Base-by-base conservation (phyloP, 2,329 filamentous ascomycete species). In the Colletotrichum sp. region DNA sequence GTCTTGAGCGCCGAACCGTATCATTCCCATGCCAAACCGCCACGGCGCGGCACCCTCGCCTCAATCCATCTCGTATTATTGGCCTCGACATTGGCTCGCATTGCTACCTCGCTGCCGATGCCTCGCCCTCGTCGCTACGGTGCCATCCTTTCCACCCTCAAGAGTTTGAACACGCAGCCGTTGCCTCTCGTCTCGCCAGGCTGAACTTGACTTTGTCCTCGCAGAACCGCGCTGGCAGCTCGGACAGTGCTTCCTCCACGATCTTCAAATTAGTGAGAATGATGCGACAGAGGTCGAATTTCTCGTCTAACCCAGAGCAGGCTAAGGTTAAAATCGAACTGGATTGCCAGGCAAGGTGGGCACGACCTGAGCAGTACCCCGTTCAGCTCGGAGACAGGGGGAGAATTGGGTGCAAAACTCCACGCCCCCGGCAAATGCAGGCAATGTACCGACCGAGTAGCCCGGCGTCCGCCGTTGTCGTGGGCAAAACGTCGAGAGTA, bases 61-160 rank as follows among this genome's bases (percentile, higher is more conserved):
- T 68, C 73, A 55, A 63, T 63, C 68, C 68, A 68, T 66, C 55
- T 75, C 73, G 73, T 75, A 72, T 72, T 73, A 48, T 72, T 68
- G 63, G 26, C 32, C 57, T 48, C n/a, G 44, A 74, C 48, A 15
- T 48, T 63, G 34, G 64, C 52, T 69, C 15, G 55, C 62, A 63
- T 65, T 57, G 34, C 68, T 66, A 65, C 60, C 34, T 18, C 57
- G 65, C 28, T 16, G 34, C 55, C 22, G 52, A 39, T 26, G 39
- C 22, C 22, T 32, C 57, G 22, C 59, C 34, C 59, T 52, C 36
- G 36, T 22, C 34, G 36, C 36, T 48, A 34, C 34, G n/a, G n/a
- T 13, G 34, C 52, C 32, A 15, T 52, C 39, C 57, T 28, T 52
- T 34, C 26, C 24, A 36, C 22, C 24, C 16, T 48, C 24, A 22